Conservation (phyloP, 2,329 filamentous ascomycete species). For the Alternaria rosae region DNA sequence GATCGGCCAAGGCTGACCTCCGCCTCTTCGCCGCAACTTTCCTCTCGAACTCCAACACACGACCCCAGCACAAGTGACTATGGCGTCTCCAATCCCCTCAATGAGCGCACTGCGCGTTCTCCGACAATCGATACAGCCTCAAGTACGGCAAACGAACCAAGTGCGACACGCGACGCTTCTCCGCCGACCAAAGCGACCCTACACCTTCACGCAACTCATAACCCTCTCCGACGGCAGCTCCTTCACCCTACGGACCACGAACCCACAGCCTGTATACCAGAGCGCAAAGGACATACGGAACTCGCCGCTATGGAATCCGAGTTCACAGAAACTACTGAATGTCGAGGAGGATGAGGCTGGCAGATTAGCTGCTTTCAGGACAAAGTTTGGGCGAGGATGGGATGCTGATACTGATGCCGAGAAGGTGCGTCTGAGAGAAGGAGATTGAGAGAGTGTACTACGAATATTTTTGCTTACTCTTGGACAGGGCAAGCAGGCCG, state of each 20-base stretch:
- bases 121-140: constrained; percentile 33
- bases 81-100: constrained; percentile 45
- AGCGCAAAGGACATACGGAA: constrained; percentile 86
- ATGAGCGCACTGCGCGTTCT: constrained; percentile 42
- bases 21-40: constrained; percentile 35
- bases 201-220: constrained; percentile 96
- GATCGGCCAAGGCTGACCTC: constrained; percentile 19
- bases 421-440: constrained; percentile 9
- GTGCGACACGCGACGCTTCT: constrained; percentile 85
- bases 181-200: constrained; percentile 86
- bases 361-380: constrained; percentile 83
- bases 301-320: constrained; percentile 89
- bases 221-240: constrained; percentile 90
- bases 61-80: constrained; percentile 20
- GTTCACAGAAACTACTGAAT: constrained; percentile 78
- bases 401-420: constrained; percentile 59
- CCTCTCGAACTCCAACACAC: constrained; percentile 12
- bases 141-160: constrained; percentile 54
- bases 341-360: constrained; percentile 96
- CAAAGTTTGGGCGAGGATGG: constrained; percentile 82
- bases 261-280: constrained; percentile 68
- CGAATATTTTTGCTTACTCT: constrained; percentile 2
- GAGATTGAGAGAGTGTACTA: background rate
- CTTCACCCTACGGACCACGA: constrained; percentile 80
- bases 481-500: constrained; percentile 23